Evolutionary conservation across 352 stramenopile species (phyloP), one percentile per base, ranked within the genome.

Genomic region (Labyrinthula sp.): DNA sequence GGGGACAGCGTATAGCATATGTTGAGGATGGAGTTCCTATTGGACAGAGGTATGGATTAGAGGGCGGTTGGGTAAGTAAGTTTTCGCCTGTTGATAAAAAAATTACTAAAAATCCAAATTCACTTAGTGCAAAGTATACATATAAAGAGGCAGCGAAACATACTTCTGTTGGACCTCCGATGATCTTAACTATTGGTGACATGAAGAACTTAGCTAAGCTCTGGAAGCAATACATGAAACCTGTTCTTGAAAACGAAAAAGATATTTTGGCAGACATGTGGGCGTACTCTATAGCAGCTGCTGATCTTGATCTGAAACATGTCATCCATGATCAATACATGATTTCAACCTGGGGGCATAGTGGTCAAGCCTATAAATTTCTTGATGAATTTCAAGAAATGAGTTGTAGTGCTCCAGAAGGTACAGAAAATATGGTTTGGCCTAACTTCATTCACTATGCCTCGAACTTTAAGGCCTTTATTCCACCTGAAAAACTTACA

Each of bases 381-480:
- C 17, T 52, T 9, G 35, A 52, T 35, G 38, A 14, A 5, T 47
- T 9, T 10, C 29, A 38, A 3, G 12, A 50, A 14, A 15, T 52
- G n/a, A 37, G 31, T 2, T 52, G 43, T 18, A 25, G 14, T 1
- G 14, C 33, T 20, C 30, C 35, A 8, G 6, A 10, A n/a, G n/a
- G 15, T 9, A 29, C 43, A 4, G 15, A 18, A 8, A 35, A 24
- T 17, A 10, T 9, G 7, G 15, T 17, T 5, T 5, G 25, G 22
- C 43, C 43, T n/a, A 28, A 26, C 30, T 52, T 52, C 17, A 52
- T 52, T 17, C 43, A 52, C 26, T 45, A 45, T 31, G 43, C 43
- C 34, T 52, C 43, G 12, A 52, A 52, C 33, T 52, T 50, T 28
- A 52, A 52, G 34, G 43, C 43, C 3, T n/a, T n/a, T n/a, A n/a